Evolutionary conservation across 1,284 basidiomycete genomes (phyloP).

Genomic region (Ceratorhiza oryzae-sativae): DNA sequence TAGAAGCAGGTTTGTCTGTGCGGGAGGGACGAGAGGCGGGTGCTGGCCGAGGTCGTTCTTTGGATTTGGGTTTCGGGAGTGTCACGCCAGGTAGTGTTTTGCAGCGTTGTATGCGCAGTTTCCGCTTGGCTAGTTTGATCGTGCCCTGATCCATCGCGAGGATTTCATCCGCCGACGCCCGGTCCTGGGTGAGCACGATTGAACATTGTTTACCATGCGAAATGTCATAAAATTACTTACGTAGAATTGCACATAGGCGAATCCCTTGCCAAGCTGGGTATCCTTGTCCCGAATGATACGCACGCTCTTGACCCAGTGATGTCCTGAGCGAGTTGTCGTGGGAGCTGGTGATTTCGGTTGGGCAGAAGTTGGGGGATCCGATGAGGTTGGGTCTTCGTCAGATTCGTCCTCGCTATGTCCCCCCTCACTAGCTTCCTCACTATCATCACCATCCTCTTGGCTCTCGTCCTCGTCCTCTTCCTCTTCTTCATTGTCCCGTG

Average conservation of each 20-base stretch:
- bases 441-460: constrained; percentile 36
- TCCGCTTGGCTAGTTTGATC: constrained; percentile 89
- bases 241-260: constrained; percentile 90
- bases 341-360: background rate
- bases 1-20: constrained; percentile 16
- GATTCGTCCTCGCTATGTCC: no score
- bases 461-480: constrained; percentile 43
- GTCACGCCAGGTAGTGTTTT: constrained; percentile 59
- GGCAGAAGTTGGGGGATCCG: background rate
- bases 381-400: no score
- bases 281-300: constrained; percentile 90
- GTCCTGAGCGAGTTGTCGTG: constrained; percentile 10
- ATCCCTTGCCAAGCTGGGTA: constrained; percentile 97
- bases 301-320: constrained; percentile 80
- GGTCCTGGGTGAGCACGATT: constrained; percentile 64
- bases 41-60: constrained; percentile 29
- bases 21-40: constrained; percentile 44
- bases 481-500: constrained; percentile 45
- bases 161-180: constrained; percentile 87
- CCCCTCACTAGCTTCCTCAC: background rate
- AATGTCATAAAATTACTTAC: constrained; percentile 54
- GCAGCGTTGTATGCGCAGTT: constrained; percentile 84
- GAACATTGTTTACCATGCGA: background rate
- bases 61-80: constrained; percentile 35
- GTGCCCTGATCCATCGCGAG: constrained; percentile 75